Base-by-base conservation (phyloP, 2,329 filamentous ascomycete species). In the Diaporthe aspalathi region DNA sequence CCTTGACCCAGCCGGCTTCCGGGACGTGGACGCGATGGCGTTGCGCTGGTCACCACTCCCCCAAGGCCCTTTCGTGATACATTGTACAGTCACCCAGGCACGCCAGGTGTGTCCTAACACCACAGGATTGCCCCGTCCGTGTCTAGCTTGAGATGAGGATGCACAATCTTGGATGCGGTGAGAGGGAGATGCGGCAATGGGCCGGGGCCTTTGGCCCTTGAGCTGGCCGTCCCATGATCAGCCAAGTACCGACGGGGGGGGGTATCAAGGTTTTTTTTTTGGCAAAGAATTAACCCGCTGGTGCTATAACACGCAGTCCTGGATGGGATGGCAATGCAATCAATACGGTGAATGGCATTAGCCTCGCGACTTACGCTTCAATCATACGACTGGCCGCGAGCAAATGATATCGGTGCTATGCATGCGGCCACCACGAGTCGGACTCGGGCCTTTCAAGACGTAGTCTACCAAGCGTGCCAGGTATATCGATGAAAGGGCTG, bases 341-440 rank as follows among this genome's bases (percentile, higher is more conserved):
- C 35, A 38, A 38, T 2, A 65, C 45, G 50, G 50, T 65, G 14
- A 65, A 65, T 65, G 12, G 35, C 29, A 50, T 14, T 47, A 65
- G 45, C n/a, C 29, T 50, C 49, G 50, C 20, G n/a, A 65, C 60
- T 35, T 49, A 29, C 45, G 29, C 45, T 35, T 38, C 60, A 38
- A 65, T 65, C 60, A 50, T 65, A 65, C 60, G 60, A 65, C 45
- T 65, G 29, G 60, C n/a, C 45, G 8, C n/a, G 9, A 45, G 29
- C 60, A 65, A 45, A 49, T 65, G 60, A 65, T 65, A 50, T 50
- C 29, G 45, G 8, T 27, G 60, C 45, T 11, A 65, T 65, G 60
- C 29, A 65, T 50, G 60, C 45, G 45, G 45, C 60, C 45, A 24
- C 43, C 43, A 50, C 32, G 60, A 65, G 60, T 50, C 60, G 45